phyloP scores from a whole-genome alignment of 1,139 yeast genomes.

The Suhomyces chickasaworum region DNA sequence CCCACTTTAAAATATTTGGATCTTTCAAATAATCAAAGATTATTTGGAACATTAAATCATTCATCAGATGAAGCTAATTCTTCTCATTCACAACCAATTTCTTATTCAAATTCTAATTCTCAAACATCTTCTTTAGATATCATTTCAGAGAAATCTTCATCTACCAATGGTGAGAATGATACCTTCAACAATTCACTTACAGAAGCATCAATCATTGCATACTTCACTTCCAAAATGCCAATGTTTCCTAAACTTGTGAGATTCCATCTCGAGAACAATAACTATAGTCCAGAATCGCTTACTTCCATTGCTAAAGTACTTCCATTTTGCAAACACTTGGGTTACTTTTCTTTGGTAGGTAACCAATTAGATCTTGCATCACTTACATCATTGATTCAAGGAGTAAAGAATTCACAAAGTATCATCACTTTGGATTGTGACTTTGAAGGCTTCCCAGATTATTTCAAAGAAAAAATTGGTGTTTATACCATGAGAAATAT shows the following conservation, averaged over 20 bases:
- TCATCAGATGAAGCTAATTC: background rate
- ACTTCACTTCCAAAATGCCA: slow-evolving; percentile 57
- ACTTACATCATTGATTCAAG: slow-evolving; percentile 44
- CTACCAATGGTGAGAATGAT: background rate
- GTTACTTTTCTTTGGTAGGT: slow-evolving; percentile 62
- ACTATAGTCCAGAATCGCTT: slow-evolving; percentile 48
- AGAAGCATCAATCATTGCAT: slow-evolving; percentile 32
- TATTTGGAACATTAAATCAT: slow-evolving; percentile 41
- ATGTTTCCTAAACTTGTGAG: slow-evolving; percentile 57
- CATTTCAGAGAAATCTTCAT: background rate
- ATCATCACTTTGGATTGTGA: slow-evolving; percentile 46
- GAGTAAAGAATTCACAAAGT: slow-evolving; percentile 42
- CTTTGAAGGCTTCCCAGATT: slow-evolving; percentile 37
- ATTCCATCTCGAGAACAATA: slow-evolving; percentile 63
- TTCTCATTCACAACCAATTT: too few relatives aligned
- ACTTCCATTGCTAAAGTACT: slow-evolving; percentile 60
- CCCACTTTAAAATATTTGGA: slow-evolving; percentile 66
- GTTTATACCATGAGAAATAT: slow-evolving; percentile 71
- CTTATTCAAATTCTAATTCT: too few relatives aligned
- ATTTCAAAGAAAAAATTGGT: slow-evolving; percentile 60
- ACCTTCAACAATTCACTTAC: background rate
- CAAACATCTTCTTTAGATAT: background rate
- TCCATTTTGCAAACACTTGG: slow-evolving; percentile 61
- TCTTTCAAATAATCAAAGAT: slow-evolving; percentile 61
- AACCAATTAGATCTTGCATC: slow-evolving; percentile 51